These are phyloP conservation scores for Magnusiomyces suaveolens DNA, from an alignment of 1,139 yeast species.

Conservation along the genomic window DNA sequence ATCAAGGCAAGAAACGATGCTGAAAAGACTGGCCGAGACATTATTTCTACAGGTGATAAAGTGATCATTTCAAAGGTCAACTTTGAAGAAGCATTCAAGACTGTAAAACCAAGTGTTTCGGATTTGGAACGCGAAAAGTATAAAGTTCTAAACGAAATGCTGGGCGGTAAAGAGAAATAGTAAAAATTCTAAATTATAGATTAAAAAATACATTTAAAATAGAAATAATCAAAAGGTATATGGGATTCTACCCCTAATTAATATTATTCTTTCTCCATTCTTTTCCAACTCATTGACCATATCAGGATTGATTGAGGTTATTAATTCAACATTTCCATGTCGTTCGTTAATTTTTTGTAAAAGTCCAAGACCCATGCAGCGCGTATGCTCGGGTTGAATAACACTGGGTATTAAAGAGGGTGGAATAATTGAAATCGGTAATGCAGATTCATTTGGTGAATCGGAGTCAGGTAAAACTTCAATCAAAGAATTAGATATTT, in stretches of 20 bases:
- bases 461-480: background rate
- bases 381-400: conserved; percentile 1
- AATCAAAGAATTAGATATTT: background rate
- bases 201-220: background rate
- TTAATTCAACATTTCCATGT: conserved; percentile 42
- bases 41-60: conserved; percentile 27
- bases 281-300: conserved; percentile 17
- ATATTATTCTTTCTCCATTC: conserved; percentile 28
- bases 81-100: conserved; percentile 59
- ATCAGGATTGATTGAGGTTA: conserved; percentile 40
- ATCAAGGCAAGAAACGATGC: conserved; percentile 31
- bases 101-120: conserved; percentile 83
- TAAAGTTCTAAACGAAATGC: conserved; percentile 33
- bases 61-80: conserved; percentile 54
- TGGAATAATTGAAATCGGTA: conserved; percentile 2
- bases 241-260: conserved; percentile 61
- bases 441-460: background rate
- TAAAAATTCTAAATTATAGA: background rate
- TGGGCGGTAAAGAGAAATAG: background rate
- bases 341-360: conserved; percentile 43
- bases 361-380: conserved; percentile 28
- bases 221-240: conserved; percentile 34
- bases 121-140: conserved; percentile 76
- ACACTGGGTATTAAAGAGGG: background rate
- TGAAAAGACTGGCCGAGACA: conserved; percentile 24